A percentile compares a stretch with the other conserved stretches of the same genome.
Conservation (phyloP, 2,329 filamentous ascomycete species). For the Dactylonectria macrodidyma region DNA sequence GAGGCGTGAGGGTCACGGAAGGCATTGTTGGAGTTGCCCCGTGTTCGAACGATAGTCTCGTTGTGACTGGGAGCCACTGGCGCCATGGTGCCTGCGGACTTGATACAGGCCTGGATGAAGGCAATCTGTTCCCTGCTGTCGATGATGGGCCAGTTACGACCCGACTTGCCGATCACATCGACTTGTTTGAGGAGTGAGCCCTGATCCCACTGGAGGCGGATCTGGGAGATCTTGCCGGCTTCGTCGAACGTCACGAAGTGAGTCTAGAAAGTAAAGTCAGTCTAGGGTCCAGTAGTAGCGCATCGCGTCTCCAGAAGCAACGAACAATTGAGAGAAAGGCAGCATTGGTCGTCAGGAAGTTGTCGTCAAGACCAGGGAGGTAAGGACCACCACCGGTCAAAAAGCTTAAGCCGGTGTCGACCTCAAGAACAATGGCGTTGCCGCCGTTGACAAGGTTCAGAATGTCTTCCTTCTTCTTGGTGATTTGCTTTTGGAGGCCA, state of each 20-base stretch:
- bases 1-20: constrained; percentile 78
- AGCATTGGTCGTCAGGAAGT: constrained; percentile 88
- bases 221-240: constrained; percentile 84
- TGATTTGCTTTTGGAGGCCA: constrained; percentile 79
- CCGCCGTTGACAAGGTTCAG: constrained; percentile 81
- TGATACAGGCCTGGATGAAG: constrained; percentile 77
- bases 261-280: constrained; percentile 66
- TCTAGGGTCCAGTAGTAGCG: constrained; percentile 4
- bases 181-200: constrained; percentile 92
- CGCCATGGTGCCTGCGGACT: constrained; percentile 59
- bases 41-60: constrained; percentile 60
- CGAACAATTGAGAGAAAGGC: constrained; percentile 87
- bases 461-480: constrained; percentile 86
- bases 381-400: constrained; percentile 85
- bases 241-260: constrained; percentile 90
- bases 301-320: constrained; percentile 39
- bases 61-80: constrained; percentile 52
- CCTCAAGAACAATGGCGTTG: constrained; percentile 83
- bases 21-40: constrained; percentile 68
- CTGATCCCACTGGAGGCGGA: constrained; percentile 96
- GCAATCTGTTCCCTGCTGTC: constrained; percentile 88
- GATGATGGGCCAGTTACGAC: constrained; percentile 94
- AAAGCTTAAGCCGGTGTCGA: constrained; percentile 89
- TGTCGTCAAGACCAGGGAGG: constrained; percentile 91
- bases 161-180: constrained; percentile 91